phyloP scores from a whole-genome alignment of 345 rosid genomes.

The Ricinus communis region DNA sequence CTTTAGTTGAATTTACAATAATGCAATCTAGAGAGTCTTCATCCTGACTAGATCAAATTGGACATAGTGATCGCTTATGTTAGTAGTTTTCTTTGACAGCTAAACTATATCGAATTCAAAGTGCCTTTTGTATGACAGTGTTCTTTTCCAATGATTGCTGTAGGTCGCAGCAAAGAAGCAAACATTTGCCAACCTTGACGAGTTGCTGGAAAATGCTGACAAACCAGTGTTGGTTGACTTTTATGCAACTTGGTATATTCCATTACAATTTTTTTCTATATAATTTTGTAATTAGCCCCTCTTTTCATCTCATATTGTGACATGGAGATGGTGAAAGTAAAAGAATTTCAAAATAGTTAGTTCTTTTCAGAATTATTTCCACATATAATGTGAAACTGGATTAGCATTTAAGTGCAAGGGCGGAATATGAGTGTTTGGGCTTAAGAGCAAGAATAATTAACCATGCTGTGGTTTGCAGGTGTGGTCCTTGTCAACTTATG shows the following conservation, averaged over 20 bases:
- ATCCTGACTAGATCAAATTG: not conserved
- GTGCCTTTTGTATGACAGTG: not conserved
- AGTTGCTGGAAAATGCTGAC: conserved; percentile 61
- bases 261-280: not conserved
- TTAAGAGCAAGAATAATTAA: not conserved
- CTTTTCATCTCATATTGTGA: not conserved
- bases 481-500: conserved; percentile 96
- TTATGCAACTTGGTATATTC: conserved; percentile 78
- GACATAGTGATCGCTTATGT: not conserved
- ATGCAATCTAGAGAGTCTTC: not conserved
- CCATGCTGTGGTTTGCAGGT: conserved; percentile 49
- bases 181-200: conserved; percentile 67
- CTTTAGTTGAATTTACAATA: too few relatives aligned
- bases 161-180: conserved; percentile 77
- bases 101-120: not conserved
- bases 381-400: not conserved
- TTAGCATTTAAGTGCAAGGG: not conserved
- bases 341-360: not conserved
- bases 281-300: not conserved
- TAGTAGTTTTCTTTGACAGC: not conserved
- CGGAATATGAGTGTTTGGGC: not conserved
- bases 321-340: not conserved
- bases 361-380: not conserved
- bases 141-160: not conserved
- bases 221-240: conserved; percentile 85